Base-by-base conservation (phyloP, 768 basidiomycete genomes). In the Hypholoma sublateritium region DNA sequence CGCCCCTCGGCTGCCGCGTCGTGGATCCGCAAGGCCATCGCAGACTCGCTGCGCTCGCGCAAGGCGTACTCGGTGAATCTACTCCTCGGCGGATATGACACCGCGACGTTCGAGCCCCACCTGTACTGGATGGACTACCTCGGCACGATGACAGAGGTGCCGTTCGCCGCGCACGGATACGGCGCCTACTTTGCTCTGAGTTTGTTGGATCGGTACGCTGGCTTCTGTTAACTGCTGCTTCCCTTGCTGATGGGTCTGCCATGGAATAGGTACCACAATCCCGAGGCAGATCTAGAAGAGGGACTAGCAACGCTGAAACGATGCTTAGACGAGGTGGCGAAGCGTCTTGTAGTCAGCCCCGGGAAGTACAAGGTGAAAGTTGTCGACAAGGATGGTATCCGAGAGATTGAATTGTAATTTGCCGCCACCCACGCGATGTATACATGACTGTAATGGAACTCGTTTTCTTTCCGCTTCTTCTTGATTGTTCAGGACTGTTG, bases 81-180 rank as follows among this genome's bases (percentile, higher is more conserved):
- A 3, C 86, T 99, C 4, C 75, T 99, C 9, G 96, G 91, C 5
- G 97, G 97, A 13, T 98, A 87, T 70, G 97, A 99, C 71, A 83
- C 83, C 52, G 84, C 91, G 39, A 81, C 82, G 6, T 66, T 83
- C 61, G 76, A 77, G 14, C 93, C 95, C 5, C 84, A 85, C 60
- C 79, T 96, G 12, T 97, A 95, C 77, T 98, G 95, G 95, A 80
- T 98, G 58, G 97, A 99, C 76, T 94, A 96, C 72, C 81, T 97
- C 32, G 97, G 97, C 22, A 96, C 97, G 5, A 80, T 91, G 67
- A 83, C 87, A 3, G 83, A 87, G 54, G 89, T 97, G 12, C 95
- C 95, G 0, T 99, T 95, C 69, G 95, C 87, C 14, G 95, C 94
- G 0, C 96, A 98, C 67, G 97, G 97, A 2, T 95, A 98, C 69